phyloP scores from a whole-genome alignment of 495 filamentous ascomycete genomes.

The Aspergillus wentii region DNA sequence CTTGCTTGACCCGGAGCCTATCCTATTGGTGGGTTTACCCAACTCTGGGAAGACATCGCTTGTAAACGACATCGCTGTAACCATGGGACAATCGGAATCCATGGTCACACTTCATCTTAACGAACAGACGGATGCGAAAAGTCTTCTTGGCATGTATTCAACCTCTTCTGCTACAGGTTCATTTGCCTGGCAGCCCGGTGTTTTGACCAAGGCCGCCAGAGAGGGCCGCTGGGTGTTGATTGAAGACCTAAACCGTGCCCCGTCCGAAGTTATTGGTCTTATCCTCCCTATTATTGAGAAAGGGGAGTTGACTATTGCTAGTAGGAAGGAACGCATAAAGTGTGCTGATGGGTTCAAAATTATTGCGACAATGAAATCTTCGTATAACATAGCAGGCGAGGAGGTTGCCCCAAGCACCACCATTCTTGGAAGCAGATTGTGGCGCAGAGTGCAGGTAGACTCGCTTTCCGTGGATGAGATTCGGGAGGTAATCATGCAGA shows the following conservation, averaged over 20 bases:
- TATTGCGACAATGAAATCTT: conserved; percentile 83
- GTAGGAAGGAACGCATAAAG: conserved; percentile 76
- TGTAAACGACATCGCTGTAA: conserved; percentile 75
- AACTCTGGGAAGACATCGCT: conserved; percentile 88
- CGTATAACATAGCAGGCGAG: conserved; percentile 63
- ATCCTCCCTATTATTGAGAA: conserved; percentile 87
- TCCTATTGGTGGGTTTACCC: conserved; percentile 76
- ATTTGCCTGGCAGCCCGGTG: conserved; percentile 89
- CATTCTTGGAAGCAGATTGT: conserved; percentile 76
- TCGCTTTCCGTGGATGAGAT: conserved; percentile 68
- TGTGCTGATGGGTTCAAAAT: conserved; percentile 81
- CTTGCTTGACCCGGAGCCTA: conserved; percentile 59
- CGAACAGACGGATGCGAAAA: conserved; percentile 95
- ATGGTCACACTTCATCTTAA: conserved; percentile 94
- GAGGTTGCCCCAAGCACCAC: conserved; percentile 50
- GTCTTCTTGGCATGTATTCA: conserved; percentile 89
- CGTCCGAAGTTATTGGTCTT: conserved; percentile 89
- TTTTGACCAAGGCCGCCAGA: conserved; percentile 85
- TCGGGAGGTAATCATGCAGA: conserved; percentile 61
- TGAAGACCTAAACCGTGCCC: conserved; percentile 92
- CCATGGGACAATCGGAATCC: conserved; percentile 63
- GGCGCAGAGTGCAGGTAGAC: conserved; percentile 67
- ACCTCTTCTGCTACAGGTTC: conserved; percentile 78
- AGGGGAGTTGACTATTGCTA: conserved; percentile 80
- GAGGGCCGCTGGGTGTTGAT: conserved; percentile 96